phyloP scores from a whole-genome alignment of 1,139 yeast species.

The Taphrina pruni region DNA sequence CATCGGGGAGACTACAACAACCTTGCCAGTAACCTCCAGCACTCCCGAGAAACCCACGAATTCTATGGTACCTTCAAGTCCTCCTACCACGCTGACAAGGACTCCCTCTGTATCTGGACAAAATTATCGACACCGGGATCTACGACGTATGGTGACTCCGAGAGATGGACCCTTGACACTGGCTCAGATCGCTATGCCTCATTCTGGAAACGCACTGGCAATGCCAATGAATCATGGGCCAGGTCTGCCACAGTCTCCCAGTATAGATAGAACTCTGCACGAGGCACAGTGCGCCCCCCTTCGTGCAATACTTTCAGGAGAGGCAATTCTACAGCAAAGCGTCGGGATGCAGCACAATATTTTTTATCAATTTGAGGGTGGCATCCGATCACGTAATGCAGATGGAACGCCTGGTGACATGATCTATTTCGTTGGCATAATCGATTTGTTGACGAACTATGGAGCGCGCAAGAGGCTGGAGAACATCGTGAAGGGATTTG shows the following conservation, averaged over 20 bases:
- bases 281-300: slow-evolving; percentile 21
- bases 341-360: slow-evolving; percentile 54
- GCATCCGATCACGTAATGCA: slow-evolving; percentile 75
- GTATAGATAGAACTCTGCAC: slow-evolving; percentile 6
- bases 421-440: slow-evolving; percentile 88
- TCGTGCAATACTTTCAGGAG: slow-evolving; percentile 21
- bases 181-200: slow-evolving; percentile 10
- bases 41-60: slow-evolving; percentile 51
- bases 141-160: slow-evolving; percentile 42
- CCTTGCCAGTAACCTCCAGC: neutral
- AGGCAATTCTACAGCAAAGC: slow-evolving; percentile 17
- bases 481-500: slow-evolving; percentile 80
- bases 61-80: slow-evolving; percentile 13
- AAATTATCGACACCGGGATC: slow-evolving; percentile 42
- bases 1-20: slow-evolving; percentile 49
- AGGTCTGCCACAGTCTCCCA: neutral
- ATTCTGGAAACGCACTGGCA: neutral
- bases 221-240: neutral
- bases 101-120: slow-evolving; percentile 54
- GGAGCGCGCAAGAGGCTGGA: slow-evolving; percentile 77
- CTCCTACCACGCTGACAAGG: slow-evolving; percentile 49
- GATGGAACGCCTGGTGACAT: slow-evolving; percentile 67
- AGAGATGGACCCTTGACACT: slow-evolving; percentile 46
- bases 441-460: slow-evolving; percentile 90
- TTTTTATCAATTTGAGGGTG: slow-evolving; percentile 85